A percentile compares a stretch with the other conserved stretches of the same genome.
These are phyloP conservation scores for Cordia subcordata DNA, from an alignment of 257 asterid species.

Conservation along the genomic window DNA sequence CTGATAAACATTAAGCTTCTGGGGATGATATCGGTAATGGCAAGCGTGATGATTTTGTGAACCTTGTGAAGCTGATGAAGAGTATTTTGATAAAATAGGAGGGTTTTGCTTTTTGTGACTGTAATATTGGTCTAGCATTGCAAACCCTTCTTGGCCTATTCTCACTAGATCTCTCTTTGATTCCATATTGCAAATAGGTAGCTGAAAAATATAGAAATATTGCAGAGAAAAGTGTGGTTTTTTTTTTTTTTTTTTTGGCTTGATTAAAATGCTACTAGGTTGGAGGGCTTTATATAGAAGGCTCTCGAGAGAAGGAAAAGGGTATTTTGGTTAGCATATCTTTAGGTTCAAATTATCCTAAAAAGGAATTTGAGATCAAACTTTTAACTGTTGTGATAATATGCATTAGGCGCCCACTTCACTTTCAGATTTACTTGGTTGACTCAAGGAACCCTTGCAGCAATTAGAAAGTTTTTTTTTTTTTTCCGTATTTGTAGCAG, in stretches of 20 bases:
- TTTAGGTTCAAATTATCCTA: too few relatives aligned
- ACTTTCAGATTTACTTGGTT: too few relatives aligned
- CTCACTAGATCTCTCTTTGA: constrained; percentile 22
- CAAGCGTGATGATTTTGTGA: neutral
- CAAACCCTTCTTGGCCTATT: constrained; percentile 23
- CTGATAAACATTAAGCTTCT: constrained; percentile 19
- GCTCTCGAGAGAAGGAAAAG: neutral
- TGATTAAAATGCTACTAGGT: neutral
- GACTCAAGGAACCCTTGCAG: too few relatives aligned
- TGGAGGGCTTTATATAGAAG: neutral
- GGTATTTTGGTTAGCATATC: too few relatives aligned
- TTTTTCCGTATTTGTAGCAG: too few relatives aligned
- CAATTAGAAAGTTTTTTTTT: too few relatives aligned
- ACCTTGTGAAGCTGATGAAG: too few relatives aligned
- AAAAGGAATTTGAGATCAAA: too few relatives aligned
- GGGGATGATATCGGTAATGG: constrained; percentile 28
- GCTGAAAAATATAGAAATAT: neutral
- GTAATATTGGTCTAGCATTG: constrained; percentile 8
- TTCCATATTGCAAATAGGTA: constrained; percentile 34
- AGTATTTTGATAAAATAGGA: too few relatives aligned
- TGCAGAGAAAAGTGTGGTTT: neutral
- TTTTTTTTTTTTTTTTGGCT: neutral
- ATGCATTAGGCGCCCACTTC: too few relatives aligned
- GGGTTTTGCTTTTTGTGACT: too few relatives aligned
- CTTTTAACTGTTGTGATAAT: too few relatives aligned